Conservation (phyloP, 2,329 filamentous ascomycete species). For the Fusarium temperatum region DNA sequence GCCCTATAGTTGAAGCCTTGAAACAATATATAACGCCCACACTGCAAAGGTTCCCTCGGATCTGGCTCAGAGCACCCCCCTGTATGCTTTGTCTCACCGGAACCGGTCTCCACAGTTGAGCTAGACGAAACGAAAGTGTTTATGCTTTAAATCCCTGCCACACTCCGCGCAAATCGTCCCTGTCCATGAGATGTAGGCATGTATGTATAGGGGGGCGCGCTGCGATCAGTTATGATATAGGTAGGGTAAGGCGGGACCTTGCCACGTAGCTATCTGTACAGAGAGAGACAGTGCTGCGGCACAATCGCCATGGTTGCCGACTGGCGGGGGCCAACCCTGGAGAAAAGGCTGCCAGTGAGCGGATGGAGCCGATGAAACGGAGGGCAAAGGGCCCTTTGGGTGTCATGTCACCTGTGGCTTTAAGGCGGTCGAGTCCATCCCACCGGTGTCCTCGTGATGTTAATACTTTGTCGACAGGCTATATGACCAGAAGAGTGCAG, state of each 20-base stretch:
- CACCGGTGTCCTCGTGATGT: conserved; percentile 15
- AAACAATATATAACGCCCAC: conserved; percentile 25
- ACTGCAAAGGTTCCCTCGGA: conserved; percentile 31
- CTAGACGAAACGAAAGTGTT: conserved; percentile 33
- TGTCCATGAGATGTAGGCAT: conserved; percentile 15
- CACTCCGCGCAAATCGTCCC: conserved; percentile 21
- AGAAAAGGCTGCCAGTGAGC: conserved; percentile 5
- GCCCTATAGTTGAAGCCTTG: conserved; percentile 34
- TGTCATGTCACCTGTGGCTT: conserved; percentile 20
- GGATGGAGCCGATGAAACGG: conserved; percentile 33
- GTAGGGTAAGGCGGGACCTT: conserved; percentile 25
- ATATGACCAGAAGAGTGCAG: conserved; percentile 11
- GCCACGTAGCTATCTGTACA: conserved; percentile 30
- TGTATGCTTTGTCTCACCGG: conserved; percentile 35
- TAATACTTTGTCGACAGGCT: conserved; percentile 21
- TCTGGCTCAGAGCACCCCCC: conserved; percentile 23
- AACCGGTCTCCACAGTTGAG: conserved; percentile 33
- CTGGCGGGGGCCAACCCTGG: conserved; percentile 22
- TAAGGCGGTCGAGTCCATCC: conserved; percentile 6
- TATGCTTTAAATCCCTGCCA: conserved; percentile 29
- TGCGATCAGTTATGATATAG: conserved; percentile 30
- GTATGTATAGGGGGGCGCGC: conserved; percentile 4
- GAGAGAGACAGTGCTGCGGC: background rate
- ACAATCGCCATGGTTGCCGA: conserved; percentile 27
- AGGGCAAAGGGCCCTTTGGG: conserved; percentile 1